A percentile compares a stretch with the other conserved stretches of the same genome.
phyloP scores from a whole-genome alignment of 2,329 filamentous ascomycete genomes.

The Graphiopsis chlorocephala region DNA sequence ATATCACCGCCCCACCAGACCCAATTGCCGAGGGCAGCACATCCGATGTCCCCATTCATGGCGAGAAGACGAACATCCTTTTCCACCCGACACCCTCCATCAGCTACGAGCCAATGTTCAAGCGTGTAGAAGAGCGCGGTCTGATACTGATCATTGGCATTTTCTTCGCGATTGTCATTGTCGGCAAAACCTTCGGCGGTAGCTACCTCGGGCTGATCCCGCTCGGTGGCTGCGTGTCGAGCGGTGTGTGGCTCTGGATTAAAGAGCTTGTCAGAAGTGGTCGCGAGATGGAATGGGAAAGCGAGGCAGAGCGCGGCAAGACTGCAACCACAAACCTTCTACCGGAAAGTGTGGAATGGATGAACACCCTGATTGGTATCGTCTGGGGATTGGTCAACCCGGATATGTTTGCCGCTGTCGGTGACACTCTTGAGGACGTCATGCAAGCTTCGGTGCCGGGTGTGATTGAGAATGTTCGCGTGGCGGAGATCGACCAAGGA shows the following conservation, averaged over 20 bases:
- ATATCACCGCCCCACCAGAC: constrained; percentile 86
- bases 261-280: constrained; percentile 83
- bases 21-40: constrained; percentile 78
- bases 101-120: constrained; percentile 86
- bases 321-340: constrained; percentile 83
- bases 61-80: constrained; percentile 92
- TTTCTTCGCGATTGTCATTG: constrained; percentile 68
- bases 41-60: constrained; percentile 90
- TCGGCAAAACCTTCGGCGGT: constrained; percentile 78
- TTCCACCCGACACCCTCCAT: constrained; percentile 92
- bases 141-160: constrained; percentile 67
- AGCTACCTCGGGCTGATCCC: constrained; percentile 73
- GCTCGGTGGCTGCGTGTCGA: constrained; percentile 67
- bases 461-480: constrained; percentile 89
- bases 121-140: constrained; percentile 70
- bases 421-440: constrained; percentile 91
- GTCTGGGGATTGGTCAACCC: constrained; percentile 92
- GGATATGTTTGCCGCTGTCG: constrained; percentile 87
- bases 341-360: constrained; percentile 88
- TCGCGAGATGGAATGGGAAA: constrained; percentile 80
- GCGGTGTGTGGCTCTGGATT: constrained; percentile 83
- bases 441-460: constrained; percentile 94
- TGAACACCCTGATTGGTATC: constrained; percentile 82
- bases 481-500: constrained; percentile 92
- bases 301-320: constrained; percentile 79